These are phyloP conservation scores for Trametes cubensis DNA, from an alignment of 768 basidiomycete species.

Conservation along the genomic window DNA sequence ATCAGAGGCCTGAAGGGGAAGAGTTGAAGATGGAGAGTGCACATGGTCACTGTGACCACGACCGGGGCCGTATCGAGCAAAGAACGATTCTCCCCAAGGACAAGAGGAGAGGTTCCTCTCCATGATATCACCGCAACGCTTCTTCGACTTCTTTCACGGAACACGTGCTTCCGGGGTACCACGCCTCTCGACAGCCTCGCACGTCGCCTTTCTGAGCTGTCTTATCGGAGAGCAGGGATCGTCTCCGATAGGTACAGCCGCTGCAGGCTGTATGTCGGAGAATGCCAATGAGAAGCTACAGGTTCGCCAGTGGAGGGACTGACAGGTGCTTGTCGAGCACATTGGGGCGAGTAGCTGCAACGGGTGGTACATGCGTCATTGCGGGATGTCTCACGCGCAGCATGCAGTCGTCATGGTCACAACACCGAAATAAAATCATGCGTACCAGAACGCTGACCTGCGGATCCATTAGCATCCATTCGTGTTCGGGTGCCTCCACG, in stretches of 20 bases:
- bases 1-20: conserved; percentile 12
- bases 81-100: not conserved
- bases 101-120: not conserved
- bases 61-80: not conserved
- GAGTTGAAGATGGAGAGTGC: conserved; percentile 7
- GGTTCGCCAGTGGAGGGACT: not conserved
- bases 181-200: not conserved
- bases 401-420: conserved; percentile 16
- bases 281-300: not conserved
- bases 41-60: conserved; percentile 15
- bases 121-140: conserved; percentile 8
- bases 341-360: not conserved
- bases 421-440: not conserved
- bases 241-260: not conserved
- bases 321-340: not conserved
- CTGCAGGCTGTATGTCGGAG: not conserved
- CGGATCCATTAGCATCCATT: not conserved
- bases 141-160: conserved; percentile 1
- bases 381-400: conserved; percentile 5
- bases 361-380: conserved; percentile 7
- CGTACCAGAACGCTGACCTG: not conserved
- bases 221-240: not conserved
- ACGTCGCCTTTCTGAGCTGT: not conserved
- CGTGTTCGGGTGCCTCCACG: conserved; percentile 6
- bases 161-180: conserved; percentile 11